These are phyloP conservation scores for Aspergillus pseudonomiae DNA, from an alignment of 2,329 filamentous ascomycete genomes.

Conservation along the genomic window DNA sequence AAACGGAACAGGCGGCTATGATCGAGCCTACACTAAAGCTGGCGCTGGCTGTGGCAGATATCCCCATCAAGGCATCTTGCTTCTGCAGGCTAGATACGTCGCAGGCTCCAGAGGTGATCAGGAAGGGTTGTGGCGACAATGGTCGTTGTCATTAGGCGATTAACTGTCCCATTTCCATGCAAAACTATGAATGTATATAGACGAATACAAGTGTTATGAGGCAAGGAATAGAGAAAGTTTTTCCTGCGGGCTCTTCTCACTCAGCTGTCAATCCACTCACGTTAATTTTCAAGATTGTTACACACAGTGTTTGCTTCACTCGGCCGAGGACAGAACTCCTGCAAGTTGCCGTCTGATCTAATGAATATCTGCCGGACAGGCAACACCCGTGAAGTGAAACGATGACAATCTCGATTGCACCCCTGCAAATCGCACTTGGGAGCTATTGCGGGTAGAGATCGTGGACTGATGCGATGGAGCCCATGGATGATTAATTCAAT, in stretches of 20 bases:
- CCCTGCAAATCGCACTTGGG: not conserved
- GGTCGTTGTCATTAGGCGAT: not conserved
- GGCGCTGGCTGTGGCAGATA: slow-evolving; percentile 60
- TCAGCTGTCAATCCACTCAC: not conserved
- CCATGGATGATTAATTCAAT: too few relatives aligned
- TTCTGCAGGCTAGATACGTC: slow-evolving; percentile 28
- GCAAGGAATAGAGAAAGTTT: not conserved
- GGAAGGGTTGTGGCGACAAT: not conserved
- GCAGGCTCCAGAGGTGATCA: slow-evolving; percentile 11
- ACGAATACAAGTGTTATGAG: not conserved
- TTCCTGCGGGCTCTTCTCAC: not conserved
- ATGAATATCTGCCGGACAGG: not conserved
- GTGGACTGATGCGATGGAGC: too few relatives aligned
- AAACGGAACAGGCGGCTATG: slow-evolving; percentile 47
- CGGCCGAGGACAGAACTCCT: not conserved
- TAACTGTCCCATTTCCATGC: not conserved
- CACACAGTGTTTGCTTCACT: not conserved
- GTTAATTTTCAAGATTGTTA: not conserved
- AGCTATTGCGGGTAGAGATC: not conserved
- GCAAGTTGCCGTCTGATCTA: not conserved
- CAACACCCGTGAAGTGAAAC: not conserved
- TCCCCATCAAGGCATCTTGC: slow-evolving; percentile 48
- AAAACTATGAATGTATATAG: too few relatives aligned
- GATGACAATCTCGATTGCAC: not conserved
- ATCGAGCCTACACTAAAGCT: slow-evolving; percentile 52